Percentiles rank a stretch among this genome's conserved stretches.
These are phyloP conservation scores for Aspergillus arachidicola DNA, from an alignment of 2,329 filamentous ascomycete genomes.

Conservation along the genomic window DNA sequence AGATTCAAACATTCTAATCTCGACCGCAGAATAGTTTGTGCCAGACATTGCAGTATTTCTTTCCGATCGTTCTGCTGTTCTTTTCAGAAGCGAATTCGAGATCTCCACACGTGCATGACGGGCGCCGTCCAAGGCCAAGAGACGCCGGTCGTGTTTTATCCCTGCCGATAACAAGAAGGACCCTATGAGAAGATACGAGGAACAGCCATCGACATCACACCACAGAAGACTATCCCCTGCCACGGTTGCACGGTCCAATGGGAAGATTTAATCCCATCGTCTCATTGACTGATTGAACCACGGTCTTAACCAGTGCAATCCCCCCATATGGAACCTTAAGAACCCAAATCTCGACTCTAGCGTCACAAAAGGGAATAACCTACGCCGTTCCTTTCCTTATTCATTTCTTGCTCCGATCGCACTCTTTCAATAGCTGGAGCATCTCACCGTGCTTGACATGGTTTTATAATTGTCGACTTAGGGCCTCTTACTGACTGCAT, in stretches of 20 bases:
- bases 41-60: background rate
- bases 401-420: background rate
- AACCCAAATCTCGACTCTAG: background rate
- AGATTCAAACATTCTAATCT: background rate
- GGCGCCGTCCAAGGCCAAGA: background rate
- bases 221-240: background rate
- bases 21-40: background rate
- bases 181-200: background rate
- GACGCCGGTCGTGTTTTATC: background rate
- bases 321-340: too few relatives aligned
- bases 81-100: background rate
- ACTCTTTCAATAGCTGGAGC: background rate
- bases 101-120: background rate
- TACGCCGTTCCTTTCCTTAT: background rate
- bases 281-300: background rate
- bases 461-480: background rate
- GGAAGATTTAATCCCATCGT: background rate
- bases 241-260: background rate
- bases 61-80: background rate
- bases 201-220: background rate
- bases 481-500: background rate
- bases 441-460: background rate
- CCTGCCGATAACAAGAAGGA: background rate
- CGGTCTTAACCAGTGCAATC: background rate
- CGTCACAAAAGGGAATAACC: background rate